Evolutionary conservation across 768 basidiomycete species (phyloP).

Genomic region (Cyathus striatus): DNA sequence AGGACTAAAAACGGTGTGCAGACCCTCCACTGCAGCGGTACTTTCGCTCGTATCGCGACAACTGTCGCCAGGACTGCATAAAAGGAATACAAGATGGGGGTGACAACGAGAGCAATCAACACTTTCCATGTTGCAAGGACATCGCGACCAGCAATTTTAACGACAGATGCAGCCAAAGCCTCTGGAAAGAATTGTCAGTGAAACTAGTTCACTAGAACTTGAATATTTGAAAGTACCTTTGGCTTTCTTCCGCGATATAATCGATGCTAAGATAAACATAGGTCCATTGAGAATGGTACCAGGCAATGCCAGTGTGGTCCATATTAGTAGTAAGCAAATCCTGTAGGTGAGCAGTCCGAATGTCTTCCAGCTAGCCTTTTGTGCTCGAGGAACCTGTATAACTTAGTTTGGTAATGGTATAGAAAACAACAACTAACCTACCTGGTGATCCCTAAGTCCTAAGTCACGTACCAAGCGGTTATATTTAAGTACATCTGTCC

Average conservation of each 20-base stretch:
- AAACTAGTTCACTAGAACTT: neutral
- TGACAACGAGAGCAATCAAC: constrained; percentile 85
- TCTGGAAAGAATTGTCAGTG: constrained; percentile 39
- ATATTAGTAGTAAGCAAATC: constrained; percentile 66
- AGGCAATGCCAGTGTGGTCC: constrained; percentile 83
- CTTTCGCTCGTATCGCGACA: constrained; percentile 62
- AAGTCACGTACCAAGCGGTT: constrained; percentile 85
- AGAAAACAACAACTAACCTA: constrained; percentile 18
- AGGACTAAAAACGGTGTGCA: constrained; percentile 78
- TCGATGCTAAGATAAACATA: constrained; percentile 85
- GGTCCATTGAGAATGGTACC: constrained; percentile 90
- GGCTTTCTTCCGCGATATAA: constrained; percentile 85
- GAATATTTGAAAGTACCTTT: constrained; percentile 48
- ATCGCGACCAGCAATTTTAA: constrained; percentile 94
- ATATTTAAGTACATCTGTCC: constrained; percentile 80
- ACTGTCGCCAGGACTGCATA: constrained; percentile 80
- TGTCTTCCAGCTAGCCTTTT: constrained; percentile 83
- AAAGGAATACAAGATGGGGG: constrained; percentile 78
- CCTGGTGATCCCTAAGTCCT: constrained; percentile 92
- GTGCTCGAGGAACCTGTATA: constrained; percentile 81
- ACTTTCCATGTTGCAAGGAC: constrained; percentile 99
- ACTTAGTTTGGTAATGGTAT: neutral
- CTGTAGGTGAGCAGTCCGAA: constrained; percentile 82
- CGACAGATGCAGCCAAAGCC: constrained; percentile 91
- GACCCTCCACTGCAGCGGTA: constrained; percentile 57